phyloP scores from a whole-genome alignment of 768 basidiomycete genomes.

The Podaxis carcinomalis region DNA sequence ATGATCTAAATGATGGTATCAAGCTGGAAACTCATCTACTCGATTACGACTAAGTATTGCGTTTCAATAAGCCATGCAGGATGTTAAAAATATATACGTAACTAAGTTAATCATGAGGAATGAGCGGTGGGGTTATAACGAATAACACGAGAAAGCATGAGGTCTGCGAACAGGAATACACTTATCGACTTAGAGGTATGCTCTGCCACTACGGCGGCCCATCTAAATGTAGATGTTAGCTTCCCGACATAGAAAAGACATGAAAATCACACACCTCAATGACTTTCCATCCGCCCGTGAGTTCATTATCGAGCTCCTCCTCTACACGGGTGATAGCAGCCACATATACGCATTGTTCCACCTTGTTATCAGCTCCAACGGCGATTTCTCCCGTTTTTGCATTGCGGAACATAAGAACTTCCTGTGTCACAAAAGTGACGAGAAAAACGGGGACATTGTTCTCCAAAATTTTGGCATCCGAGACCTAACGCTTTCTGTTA shows the following conservation, averaged over 20 bases:
- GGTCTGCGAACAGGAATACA: slow-evolving; percentile 21
- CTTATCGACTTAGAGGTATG: slow-evolving; percentile 35
- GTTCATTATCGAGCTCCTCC: slow-evolving; percentile 84
- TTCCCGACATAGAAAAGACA: background rate
- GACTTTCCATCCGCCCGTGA: slow-evolving; percentile 98
- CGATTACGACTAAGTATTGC: slow-evolving; percentile 5
- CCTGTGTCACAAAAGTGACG: slow-evolving; percentile 90
- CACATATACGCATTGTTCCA: slow-evolving; percentile 91
- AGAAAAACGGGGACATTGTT: slow-evolving; percentile 88
- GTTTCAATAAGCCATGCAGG: background rate
- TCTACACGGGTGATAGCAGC: slow-evolving; percentile 87
- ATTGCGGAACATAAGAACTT: slow-evolving; percentile 87
- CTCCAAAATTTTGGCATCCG: slow-evolving; percentile 85
- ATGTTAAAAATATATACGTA: slow-evolving; percentile 7
- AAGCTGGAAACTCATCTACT: background rate
- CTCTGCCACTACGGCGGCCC: slow-evolving; percentile 42
- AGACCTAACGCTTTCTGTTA: slow-evolving; percentile 45
- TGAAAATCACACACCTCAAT: slow-evolving; percentile 65
- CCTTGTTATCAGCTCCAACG: slow-evolving; percentile 84
- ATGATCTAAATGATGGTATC: background rate
- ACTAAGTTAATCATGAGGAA: slow-evolving; percentile 5
- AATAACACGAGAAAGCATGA: slow-evolving; percentile 14
- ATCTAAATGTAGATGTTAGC: slow-evolving; percentile 23
- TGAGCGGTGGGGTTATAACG: slow-evolving; percentile 25
- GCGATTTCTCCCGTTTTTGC: slow-evolving; percentile 83